Base-by-base conservation (phyloP, 164 flowering plant genomes). In the Stephania yunnanensis region DNA sequence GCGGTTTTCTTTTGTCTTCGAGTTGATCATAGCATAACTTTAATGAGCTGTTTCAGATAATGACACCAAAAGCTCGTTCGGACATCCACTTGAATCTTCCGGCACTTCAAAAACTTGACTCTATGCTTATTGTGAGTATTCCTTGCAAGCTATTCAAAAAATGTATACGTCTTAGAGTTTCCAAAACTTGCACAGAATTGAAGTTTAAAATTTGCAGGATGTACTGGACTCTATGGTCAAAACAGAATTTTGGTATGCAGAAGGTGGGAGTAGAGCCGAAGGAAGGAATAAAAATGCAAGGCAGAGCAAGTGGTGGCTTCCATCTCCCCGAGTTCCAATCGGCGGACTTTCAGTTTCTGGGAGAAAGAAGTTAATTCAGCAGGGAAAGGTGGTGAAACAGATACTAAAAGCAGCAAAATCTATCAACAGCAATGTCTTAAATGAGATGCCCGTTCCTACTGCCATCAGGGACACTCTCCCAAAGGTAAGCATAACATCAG, bases 31-130 rank as follows among this genome's bases (percentile, higher is more conserved):
- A 46, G 66, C 71, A 61, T 73, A 70, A 76, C 74, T 66, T 17
- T 3, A 72, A 72, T 69, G 72, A 4, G 6, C 20, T 76, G 73
- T 29, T 71, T 75, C 91, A 95, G 99, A 92, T 95, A 79, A 95
- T 95, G 99, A 90, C 91, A 22, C 97, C 98, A n/a, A 90, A 87
- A 84, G 89, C 84, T 74, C 96, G 99, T 75, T 88, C 90, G 7
- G 98, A 93, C 82, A 83, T 95, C 80, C 89, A 91, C 69, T 81
- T 95, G 86, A 92, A 93, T 87, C 96, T 93, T 74, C 99, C 99
- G 31, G 99, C 98, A 25, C 93, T 95, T 76, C 89, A 85, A 81
- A 91, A 95, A 85, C 83, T 95, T 69, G 99, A 95, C 84, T 87
- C 95, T 46, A 90, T 95, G 97, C 96, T 95, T 31, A 84, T 93